These are phyloP conservation scores for Hypomontagnella monticulosa DNA, from an alignment of 495 filamentous ascomycete genomes.

Conservation along the genomic window DNA sequence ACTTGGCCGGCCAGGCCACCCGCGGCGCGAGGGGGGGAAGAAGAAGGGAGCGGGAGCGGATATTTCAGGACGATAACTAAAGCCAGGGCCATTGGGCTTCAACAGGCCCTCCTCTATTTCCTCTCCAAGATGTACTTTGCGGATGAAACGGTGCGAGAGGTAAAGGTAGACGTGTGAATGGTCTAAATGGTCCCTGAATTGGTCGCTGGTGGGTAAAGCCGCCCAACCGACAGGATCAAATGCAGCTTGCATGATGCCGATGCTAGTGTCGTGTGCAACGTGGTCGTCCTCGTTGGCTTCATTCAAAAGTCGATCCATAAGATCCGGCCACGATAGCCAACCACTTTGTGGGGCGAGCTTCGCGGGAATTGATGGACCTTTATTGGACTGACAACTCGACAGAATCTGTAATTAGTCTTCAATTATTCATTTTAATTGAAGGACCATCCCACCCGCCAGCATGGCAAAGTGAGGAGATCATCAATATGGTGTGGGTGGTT, in stretches of 20 bases:
- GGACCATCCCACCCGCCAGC: constrained; percentile 17
- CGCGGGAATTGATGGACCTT: constrained; percentile 21
- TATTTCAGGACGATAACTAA: constrained; percentile 14
- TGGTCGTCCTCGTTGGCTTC: constrained; percentile 55
- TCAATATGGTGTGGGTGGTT: constrained; percentile 6
- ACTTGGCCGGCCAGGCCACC: constrained; percentile 23
- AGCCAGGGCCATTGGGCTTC: constrained; percentile 31
- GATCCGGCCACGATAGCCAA: constrained; percentile 34
- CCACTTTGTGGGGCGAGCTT: constrained; percentile 35
- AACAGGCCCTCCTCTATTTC: constrained; percentile 27
- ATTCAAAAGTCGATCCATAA: constrained; percentile 44
- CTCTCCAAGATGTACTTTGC: constrained; percentile 24
- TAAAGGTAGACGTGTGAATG: neutral
- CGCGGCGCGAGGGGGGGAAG: no score
- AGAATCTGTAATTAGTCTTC: constrained; percentile 26
- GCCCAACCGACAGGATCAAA: constrained; percentile 37
- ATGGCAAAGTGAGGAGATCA: constrained; percentile 19
- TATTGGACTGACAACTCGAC: constrained; percentile 30
- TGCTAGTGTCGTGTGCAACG: constrained; percentile 52
- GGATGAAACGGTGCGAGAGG: constrained; percentile 34
- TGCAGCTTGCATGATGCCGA: constrained; percentile 43
- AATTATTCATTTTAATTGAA: constrained; percentile 29
- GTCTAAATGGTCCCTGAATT: constrained; percentile 34
- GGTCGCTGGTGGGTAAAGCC: constrained; percentile 38
- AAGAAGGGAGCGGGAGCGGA: constrained; percentile 1